A percentile compares a stretch with the other conserved stretches of the same genome.
phyloP scores from a whole-genome alignment of 176 grass and related monocot genomes.

The Elymus sibiricus region DNA sequence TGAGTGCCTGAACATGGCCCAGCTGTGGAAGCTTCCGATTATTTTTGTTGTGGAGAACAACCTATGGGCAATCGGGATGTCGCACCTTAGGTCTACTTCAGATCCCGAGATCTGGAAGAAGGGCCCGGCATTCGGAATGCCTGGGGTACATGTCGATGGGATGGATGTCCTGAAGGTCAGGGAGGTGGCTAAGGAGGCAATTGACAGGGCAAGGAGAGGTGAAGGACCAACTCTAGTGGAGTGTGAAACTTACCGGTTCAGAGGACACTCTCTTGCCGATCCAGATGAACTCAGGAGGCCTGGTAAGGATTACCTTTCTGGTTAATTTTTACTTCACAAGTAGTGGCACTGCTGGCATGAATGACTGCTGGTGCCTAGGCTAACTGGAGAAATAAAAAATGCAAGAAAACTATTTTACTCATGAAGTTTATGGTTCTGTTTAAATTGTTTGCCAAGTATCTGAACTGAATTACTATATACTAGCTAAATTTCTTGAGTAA shows the following conservation, averaged over 20 bases:
- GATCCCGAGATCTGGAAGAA: conserved; percentile 97
- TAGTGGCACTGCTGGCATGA: neutral
- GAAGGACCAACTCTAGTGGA: conserved; percentile 94
- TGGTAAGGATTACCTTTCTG: conserved; percentile 42
- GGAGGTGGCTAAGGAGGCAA: conserved; percentile 86
- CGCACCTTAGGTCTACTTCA: conserved; percentile 70
- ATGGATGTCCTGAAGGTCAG: conserved; percentile 98
- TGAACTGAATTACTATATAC: neutral
- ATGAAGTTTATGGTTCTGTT: neutral
- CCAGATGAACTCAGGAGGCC: conserved; percentile 87
- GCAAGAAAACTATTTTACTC: neutral
- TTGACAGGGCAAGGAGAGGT: conserved; percentile 89
- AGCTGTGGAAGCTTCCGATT: conserved; percentile 96
- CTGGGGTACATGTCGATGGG: conserved; percentile 81
- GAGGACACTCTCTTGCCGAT: conserved; percentile 86
- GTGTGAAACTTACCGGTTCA: conserved; percentile 86
- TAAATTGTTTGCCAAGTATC: neutral
- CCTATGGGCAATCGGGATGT: conserved; percentile 93
- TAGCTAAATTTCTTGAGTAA: neutral
- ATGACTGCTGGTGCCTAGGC: neutral
- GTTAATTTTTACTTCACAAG: neutral
- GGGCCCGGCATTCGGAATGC: conserved; percentile 92
- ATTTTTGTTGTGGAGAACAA: conserved; percentile 99
- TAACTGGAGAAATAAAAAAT: conserved; percentile 12
- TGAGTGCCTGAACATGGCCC: conserved; percentile 98